Base-by-base conservation (phyloP, 768 basidiomycete genomes). In the Calocybe cyanea region DNA sequence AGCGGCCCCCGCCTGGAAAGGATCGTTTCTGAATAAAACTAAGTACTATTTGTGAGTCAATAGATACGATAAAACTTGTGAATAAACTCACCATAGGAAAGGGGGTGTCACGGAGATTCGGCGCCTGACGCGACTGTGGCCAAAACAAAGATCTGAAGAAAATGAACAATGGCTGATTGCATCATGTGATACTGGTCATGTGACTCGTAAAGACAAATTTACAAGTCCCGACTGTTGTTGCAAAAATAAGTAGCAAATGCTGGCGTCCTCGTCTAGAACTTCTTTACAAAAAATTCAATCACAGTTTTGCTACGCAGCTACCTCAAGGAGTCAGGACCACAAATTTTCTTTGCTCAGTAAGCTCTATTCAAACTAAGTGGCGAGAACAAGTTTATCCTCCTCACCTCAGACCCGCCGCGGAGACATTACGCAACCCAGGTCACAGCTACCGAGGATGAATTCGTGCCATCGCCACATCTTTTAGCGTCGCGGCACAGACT, bases 21-120 rank as follows among this genome's bases (percentile, higher is more conserved):
- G 65, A 98, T 92, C 28, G 91, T 85, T 63, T 96, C 92, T 40
- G 92, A 92, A 63, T 91, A 94, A 65, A 93, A 93, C 90, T 90
- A 46, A n/a, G 28, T 11, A 23, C 11, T 17, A 11, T 23, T 7
- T 10, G 43, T 59, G 25, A 61, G 58, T 10, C 49, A n/a, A 25
- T 17, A 23, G 31, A 36, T 19, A 24, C 18, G 18, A 41, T 19
- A 32, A 7, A 13, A 14, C n/a, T 38, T 40, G 33, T 11, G n/a
- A 30, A 43, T 20, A 31, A n/a, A 34, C 41, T 43, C 49, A 68
- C 63, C 63, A 68, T 67, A 54, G 54, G 57, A 38, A 42, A 33
- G 25, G 25, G 30, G 48, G 46, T 48, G 43, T 53, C 57, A 49
- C 50, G 50, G 56, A 50, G 51, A 50, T 21, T 34, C 41, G 38